A percentile compares a stretch with the other conserved stretches of the same genome.
phyloP scores from a whole-genome alignment of 495 filamentous ascomycete species.

The Penicillium bialowiezense region DNA sequence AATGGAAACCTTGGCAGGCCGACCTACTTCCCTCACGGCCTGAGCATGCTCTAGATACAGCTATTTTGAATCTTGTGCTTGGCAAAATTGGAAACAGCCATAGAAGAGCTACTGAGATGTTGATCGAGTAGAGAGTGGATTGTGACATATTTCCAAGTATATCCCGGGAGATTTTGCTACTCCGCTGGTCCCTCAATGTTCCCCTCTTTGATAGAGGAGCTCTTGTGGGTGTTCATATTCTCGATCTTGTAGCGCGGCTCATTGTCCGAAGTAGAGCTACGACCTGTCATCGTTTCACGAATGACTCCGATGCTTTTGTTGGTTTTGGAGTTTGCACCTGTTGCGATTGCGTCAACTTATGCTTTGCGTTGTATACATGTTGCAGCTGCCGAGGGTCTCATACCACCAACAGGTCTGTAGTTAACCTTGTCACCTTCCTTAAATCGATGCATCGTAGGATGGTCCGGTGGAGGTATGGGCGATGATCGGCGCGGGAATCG shows the following conservation, averaged over 20 bases:
- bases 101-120: no score
- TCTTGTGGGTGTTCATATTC: slow-evolving; percentile 33
- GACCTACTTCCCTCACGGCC: no score
- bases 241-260: slow-evolving; percentile 37
- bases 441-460: slow-evolving; percentile 25
- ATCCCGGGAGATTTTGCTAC: background rate
- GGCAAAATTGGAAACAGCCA: no score
- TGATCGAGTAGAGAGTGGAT: no score
- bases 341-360: background rate
- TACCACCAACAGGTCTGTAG: slow-evolving; percentile 39
- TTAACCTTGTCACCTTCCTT: slow-evolving; percentile 26
- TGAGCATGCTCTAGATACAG: no score
- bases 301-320: slow-evolving; percentile 26
- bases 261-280: slow-evolving; percentile 15
- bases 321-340: slow-evolving; percentile 31
- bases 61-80: no score
- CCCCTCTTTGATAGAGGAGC: slow-evolving; percentile 31
- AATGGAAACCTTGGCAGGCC: no score
- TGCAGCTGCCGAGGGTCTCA: background rate
- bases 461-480: background rate
- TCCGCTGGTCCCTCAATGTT: slow-evolving; percentile 36
- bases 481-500: background rate
- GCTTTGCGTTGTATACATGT: background rate
- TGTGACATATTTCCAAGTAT: no score
- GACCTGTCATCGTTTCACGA: slow-evolving; percentile 25